These are phyloP conservation scores for Lomentospora prolificans DNA, from an alignment of 2,329 filamentous ascomycete genomes.

Conservation along the genomic window DNA sequence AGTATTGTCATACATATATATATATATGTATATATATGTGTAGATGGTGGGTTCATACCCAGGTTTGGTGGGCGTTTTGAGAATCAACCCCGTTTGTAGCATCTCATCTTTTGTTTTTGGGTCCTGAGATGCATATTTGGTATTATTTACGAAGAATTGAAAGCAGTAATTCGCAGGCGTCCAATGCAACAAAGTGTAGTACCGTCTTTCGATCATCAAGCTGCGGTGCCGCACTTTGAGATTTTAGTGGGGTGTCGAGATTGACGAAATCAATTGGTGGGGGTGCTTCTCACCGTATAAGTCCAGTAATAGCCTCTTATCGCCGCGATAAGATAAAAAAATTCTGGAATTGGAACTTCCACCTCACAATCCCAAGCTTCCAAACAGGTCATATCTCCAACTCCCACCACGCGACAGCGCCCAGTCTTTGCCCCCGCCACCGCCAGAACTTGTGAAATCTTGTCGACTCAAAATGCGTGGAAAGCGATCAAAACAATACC, in stretches of 20 bases:
- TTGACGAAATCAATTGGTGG: too few species aligned
- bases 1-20: not conserved
- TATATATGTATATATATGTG: not conserved
- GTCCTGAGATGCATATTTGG: not conserved
- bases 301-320: slow-evolving; percentile 2
- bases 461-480: slow-evolving; percentile 35
- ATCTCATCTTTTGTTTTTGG: not conserved
- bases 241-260: too few species aligned
- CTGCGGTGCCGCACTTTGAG: too few species aligned
- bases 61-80: not conserved
- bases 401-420: not conserved
- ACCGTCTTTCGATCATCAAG: too few species aligned
- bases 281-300: slow-evolving; percentile 1
- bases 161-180: too few species aligned
- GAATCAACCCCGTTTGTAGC: not conserved
- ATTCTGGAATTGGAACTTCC: not conserved
- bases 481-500: slow-evolving; percentile 44
- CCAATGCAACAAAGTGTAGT: too few species aligned
- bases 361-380: not conserved
- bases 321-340: slow-evolving; percentile 8
- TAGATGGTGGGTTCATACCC: not conserved
- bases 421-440: not conserved
- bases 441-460: slow-evolving; percentile 10
- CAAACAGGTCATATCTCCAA: not conserved
- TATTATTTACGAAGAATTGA: not conserved